Percentiles rank a stretch among this genome's conserved stretches.
Evolutionary conservation across 306 rosid genomes (phyloP).

Genomic region (Cicer pinnatifidum): DNA sequence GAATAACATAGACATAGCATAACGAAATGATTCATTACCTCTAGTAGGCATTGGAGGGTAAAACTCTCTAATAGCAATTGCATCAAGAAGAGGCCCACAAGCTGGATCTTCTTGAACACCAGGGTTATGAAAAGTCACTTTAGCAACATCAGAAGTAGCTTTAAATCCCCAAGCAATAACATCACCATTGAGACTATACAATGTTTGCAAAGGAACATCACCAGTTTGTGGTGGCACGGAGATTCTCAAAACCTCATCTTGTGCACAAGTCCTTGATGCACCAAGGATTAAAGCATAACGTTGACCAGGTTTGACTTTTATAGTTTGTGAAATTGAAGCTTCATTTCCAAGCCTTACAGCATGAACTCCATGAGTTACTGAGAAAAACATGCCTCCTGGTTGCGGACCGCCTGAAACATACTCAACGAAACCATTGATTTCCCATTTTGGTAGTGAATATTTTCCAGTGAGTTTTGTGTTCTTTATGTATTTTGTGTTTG

Average conservation of each 20-base stretch:
- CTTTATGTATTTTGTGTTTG: constrained; percentile 57
- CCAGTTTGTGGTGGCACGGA: constrained; percentile 73
- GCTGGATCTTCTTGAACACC: constrained; percentile 92
- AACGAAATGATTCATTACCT: constrained; percentile 56
- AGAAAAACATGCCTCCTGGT: constrained; percentile 88
- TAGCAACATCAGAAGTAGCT: constrained; percentile 55
- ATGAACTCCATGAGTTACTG: constrained; percentile 82
- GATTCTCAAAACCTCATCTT: constrained; percentile 85
- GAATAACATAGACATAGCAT: neutral
- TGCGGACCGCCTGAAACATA: constrained; percentile 92
- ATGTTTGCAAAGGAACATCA: constrained; percentile 86
- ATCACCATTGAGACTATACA: constrained; percentile 81
- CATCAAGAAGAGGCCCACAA: constrained; percentile 95
- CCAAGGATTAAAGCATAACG: constrained; percentile 77
- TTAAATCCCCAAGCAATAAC: constrained; percentile 80
- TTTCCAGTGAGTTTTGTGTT: constrained; percentile 77
- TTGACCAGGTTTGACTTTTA: constrained; percentile 70
- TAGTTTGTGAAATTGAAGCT: constrained; percentile 80
- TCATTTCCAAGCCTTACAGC: constrained; percentile 96
- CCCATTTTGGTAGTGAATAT: constrained; percentile 79
- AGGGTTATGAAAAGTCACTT: constrained; percentile 82
- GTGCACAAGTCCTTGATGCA: constrained; percentile 98
- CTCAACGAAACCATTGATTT: constrained; percentile 82
- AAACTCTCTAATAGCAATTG: constrained; percentile 86
- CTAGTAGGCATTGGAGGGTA: constrained; percentile 67